Evolutionary conservation across 2,329 filamentous ascomycete species (phyloP).

Genomic region (Sordariomycetes sp.): DNA sequence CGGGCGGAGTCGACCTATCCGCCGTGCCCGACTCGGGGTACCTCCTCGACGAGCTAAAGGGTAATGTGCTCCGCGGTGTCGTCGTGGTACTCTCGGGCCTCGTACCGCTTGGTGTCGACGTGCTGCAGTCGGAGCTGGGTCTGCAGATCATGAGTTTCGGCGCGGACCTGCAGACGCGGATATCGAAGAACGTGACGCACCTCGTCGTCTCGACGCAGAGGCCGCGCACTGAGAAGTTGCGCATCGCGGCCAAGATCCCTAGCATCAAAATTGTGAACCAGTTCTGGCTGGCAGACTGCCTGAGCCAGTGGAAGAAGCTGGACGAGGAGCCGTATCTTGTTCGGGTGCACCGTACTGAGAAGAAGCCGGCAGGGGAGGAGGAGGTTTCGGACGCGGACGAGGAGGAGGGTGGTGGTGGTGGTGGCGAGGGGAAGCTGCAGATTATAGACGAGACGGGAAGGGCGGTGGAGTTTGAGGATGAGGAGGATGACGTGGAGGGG

Average conservation of each 20-base stretch:
- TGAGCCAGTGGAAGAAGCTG: slow-evolving; percentile 70
- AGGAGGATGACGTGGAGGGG: slow-evolving; percentile 17
- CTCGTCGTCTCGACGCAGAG: slow-evolving; percentile 58
- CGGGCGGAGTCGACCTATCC: slow-evolving; percentile 23
- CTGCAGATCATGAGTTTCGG: slow-evolving; percentile 81
- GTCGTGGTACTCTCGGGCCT: slow-evolving; percentile 84
- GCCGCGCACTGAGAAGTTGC: slow-evolving; percentile 80
- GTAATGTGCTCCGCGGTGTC: slow-evolving; percentile 57
- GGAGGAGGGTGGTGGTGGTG: slow-evolving; percentile 13
- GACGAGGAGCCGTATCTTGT: slow-evolving; percentile 71
- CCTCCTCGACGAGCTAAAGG: slow-evolving; percentile 75
- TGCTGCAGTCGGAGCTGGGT: slow-evolving; percentile 73
- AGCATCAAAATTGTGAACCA: slow-evolving; percentile 85
- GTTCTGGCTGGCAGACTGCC: slow-evolving; percentile 76
- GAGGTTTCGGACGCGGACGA: slow-evolving; percentile 12
- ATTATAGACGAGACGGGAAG: slow-evolving; percentile 27
- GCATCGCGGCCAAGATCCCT: slow-evolving; percentile 66
- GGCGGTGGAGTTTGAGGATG: slow-evolving; percentile 16
- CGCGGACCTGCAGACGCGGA: slow-evolving; percentile 43
- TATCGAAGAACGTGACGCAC: slow-evolving; percentile 56
- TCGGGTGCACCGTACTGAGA: slow-evolving; percentile 58
- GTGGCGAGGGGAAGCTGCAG: slow-evolving; percentile 16
- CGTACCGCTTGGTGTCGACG: slow-evolving; percentile 67
- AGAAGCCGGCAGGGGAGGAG: slow-evolving; percentile 18
- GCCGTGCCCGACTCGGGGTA: slow-evolving; percentile 71